Evolutionary conservation across 306 rosid species (phyloP), one percentile per base, ranked within the genome.

Genomic region (Mucuna pruriens): DNA sequence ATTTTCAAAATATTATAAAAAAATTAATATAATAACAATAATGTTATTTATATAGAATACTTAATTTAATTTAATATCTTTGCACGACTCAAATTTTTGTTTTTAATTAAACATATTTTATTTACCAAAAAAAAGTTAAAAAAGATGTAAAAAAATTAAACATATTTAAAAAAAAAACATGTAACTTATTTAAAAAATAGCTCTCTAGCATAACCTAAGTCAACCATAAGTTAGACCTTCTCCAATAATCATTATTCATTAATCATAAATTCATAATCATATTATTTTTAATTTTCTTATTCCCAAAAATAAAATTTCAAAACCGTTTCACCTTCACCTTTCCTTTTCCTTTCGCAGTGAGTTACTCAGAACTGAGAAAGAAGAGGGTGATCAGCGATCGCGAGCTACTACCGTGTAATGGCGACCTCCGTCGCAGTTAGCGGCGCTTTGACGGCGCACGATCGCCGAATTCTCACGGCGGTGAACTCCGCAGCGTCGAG

Each of bases 401-500:
- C 48, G 31, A 17, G 58, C 54, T 26, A 31, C 15, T 57, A 38
- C 64, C 13, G 23, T 23, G 45, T 48, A 89, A 91, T 91, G 97
- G 85, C 85, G 87, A 68, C 83, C 79, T 31, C 85, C 66, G 84
- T 42, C 70, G 84, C 81, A 5, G 82, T 82, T 65, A 84, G 81
- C 84, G 97, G 88, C 31, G 17, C 68, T 65, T 71, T 95, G 34
- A 81, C 94, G 33, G 89, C 87, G 31, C 87, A 89, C 76, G 90
- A 93, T 79, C 94, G 97, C 39, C 74, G 23, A 33, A 79, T 95
- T 44, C 83, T 95, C 55, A 78, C 90, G 26, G 89, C 86, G 0
- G 89, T 95, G 39, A 90, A 84, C 81, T 87, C 84, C 80, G 97
- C 97, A 9, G 96, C 99, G 10, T 90, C 99, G 55, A 89, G 97